Evolutionary conservation across 306 rosid genomes (phyloP), one percentile per base, ranked within the genome.

Genomic region (Prinsepia uniflora): DNA sequence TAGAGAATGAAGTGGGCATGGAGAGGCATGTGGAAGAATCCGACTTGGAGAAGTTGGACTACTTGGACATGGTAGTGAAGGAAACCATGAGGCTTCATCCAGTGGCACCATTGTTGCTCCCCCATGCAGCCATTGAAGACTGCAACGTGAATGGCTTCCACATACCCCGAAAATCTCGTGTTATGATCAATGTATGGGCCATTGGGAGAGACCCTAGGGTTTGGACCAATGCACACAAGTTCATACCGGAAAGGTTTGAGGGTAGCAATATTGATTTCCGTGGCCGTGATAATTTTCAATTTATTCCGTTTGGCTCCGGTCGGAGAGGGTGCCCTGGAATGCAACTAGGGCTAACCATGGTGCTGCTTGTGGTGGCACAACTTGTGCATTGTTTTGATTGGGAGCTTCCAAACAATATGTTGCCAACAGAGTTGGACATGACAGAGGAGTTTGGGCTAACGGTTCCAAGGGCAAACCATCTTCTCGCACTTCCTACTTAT

Each of bases 31-130:
- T 87, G 73, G 85, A 81, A 40, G 92, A 86, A 80, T 78, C 87
- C 50, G 89, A 89, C 77, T 76, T 89, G 70, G 75, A 45, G 4
- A 78, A 75, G 11, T 53, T 89, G 42, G 55, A 71, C 30, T 82
- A 84, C 73, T 68, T 89, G 57, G 72, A 83, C 58, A 83, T 78
- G 89, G 84, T 87, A 6, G 12, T 87, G 9, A 87, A 87, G 55
- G 96, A 90, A 77, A 82, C 72, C 71, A 0, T 84, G 34, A 82
- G 96, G 81, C 17, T 85, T 12, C 96, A 87, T 70, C 89, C 96
- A 5, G 81, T 81, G 46, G 90, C 55, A 41, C 96, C 96, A 8
- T 65, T 89, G 22, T 63, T 85, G 54, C 3, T 85, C 22, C 96
- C 96, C 36, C 88, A 82, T 68, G 69, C 81, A 48, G 79, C 90